Evolutionary conservation across 495 filamentous ascomycete species (phyloP).

Genomic region (Penicillium arizonense): DNA sequence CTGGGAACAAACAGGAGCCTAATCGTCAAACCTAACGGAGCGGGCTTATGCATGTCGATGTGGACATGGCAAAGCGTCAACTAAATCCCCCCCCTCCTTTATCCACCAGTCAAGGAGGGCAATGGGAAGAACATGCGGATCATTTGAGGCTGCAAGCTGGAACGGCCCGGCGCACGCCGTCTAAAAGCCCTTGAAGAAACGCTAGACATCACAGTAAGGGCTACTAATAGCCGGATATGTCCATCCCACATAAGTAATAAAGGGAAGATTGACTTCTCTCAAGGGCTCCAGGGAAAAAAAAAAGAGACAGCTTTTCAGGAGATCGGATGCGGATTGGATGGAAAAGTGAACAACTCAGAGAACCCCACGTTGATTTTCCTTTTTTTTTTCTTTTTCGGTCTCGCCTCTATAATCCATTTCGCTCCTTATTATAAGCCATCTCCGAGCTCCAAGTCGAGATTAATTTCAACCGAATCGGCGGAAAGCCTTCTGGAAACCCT

Average conservation of each 20-base stretch:
- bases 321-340: constrained; percentile 17
- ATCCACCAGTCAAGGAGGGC: constrained; percentile 38
- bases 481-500: constrained; percentile 25
- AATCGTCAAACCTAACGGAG: constrained; percentile 39
- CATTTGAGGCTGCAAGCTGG: constrained; percentile 54
- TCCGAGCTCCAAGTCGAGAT: constrained; percentile 4
- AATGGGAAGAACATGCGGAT: constrained; percentile 46
- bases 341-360: constrained; percentile 36
- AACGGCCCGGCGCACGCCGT: constrained; percentile 51
- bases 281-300: constrained; percentile 6
- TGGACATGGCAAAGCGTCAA: constrained; percentile 39
- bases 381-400: constrained; percentile 8
- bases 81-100: constrained; percentile 32
- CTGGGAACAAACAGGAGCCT: constrained; percentile 39
- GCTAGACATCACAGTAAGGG: constrained; percentile 30
- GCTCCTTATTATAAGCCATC: constrained; percentile 14
- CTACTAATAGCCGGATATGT: constrained; percentile 2
- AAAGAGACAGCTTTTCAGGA: constrained; percentile 2
- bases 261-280: constrained; percentile 12
- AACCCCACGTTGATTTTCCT: constrained; percentile 21
- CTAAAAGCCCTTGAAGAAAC: constrained; percentile 43
- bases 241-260: constrained; percentile 8
- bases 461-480: constrained; percentile 18
- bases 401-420: not conserved
- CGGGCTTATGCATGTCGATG: constrained; percentile 42